Evolutionary conservation across 2,329 filamentous ascomycete species (phyloP).

Genomic region (Pseudogymnoascus sp.): DNA sequence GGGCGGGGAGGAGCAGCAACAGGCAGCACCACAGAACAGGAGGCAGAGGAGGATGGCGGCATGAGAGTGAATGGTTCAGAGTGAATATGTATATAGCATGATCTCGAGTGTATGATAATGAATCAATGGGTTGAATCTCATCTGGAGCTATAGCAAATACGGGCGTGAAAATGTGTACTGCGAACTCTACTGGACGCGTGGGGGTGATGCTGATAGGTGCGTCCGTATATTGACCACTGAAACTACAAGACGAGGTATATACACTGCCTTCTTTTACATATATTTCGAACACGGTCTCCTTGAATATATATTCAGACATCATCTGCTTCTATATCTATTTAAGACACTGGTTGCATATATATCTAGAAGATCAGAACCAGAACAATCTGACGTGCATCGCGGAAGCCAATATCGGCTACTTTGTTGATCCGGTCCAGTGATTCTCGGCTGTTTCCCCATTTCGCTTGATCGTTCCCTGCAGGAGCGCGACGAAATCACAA

Average conservation of each 20-base stretch:
- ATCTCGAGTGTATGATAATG: not conserved
- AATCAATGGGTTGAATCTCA: not conserved
- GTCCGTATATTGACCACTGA: not conserved
- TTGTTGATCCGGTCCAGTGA: not conserved
- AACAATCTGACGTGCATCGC: not conserved
- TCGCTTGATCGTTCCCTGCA: not conserved
- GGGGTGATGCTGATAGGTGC: not conserved
- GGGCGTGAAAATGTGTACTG: not conserved
- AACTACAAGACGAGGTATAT: not conserved
- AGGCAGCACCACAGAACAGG: slow-evolving; percentile 24
- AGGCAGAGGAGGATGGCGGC: slow-evolving; percentile 28
- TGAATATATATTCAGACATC: not conserved
- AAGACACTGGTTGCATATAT: not conserved
- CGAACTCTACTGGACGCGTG: not conserved
- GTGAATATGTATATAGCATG: not conserved
- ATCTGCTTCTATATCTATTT: not conserved
- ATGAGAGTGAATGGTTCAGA: slow-evolving; percentile 7
- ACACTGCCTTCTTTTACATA: not conserved
- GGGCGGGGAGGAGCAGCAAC: slow-evolving; percentile 21
- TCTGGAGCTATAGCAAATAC: not conserved
- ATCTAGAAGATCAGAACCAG: not conserved
- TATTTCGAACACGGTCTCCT: not conserved
- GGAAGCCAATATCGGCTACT: not conserved
- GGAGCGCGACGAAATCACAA: slow-evolving; percentile 5
- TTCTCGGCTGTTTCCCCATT: slow-evolving; percentile 6